Conservation (phyloP, 495 filamentous ascomycete species). For the Achaetomiella virescens region DNA sequence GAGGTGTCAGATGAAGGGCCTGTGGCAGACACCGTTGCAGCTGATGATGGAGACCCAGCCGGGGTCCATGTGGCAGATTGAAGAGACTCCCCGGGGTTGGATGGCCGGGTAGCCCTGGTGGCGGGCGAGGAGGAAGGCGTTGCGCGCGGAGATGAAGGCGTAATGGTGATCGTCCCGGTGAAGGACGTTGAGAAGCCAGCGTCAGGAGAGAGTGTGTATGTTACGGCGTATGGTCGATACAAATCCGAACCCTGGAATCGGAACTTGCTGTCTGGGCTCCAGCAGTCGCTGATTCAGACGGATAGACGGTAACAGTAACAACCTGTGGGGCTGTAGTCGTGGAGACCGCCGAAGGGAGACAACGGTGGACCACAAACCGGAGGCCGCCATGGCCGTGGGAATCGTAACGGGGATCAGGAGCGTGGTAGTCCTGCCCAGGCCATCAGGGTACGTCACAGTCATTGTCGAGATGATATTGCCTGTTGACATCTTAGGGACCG, state of each 20-base stretch:
- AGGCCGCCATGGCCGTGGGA: conserved; percentile 7
- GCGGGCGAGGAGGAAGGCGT: not conserved
- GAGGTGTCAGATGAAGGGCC: not conserved
- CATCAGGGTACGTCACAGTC: conserved; percentile 24
- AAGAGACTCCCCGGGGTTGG: not conserved
- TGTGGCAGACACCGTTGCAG: not conserved
- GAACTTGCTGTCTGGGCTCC: not conserved
- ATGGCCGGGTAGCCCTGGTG: not conserved
- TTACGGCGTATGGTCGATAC: conserved; percentile 6
- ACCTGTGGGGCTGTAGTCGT: conserved; percentile 4
- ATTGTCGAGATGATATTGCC: conserved; percentile 13
- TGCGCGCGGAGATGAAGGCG: not conserved
- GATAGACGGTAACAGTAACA: conserved; percentile 16
- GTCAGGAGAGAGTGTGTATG: conserved; percentile 17
- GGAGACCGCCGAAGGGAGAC: conserved; percentile 8
- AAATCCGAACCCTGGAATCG: not conserved
- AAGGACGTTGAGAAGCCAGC: conserved; percentile 1
- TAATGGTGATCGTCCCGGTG: conserved; percentile 17
- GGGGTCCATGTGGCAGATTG: too few species aligned
- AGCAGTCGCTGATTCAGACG: not conserved
- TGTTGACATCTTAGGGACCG: not conserved
- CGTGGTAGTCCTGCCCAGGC: conserved; percentile 18
- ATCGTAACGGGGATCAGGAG: conserved; percentile 22
- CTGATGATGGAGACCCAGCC: too few species aligned
- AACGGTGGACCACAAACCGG: conserved; percentile 16